Evolutionary conservation across 345 rosid genomes (phyloP).

Genomic region (Hevea brasiliensis): DNA sequence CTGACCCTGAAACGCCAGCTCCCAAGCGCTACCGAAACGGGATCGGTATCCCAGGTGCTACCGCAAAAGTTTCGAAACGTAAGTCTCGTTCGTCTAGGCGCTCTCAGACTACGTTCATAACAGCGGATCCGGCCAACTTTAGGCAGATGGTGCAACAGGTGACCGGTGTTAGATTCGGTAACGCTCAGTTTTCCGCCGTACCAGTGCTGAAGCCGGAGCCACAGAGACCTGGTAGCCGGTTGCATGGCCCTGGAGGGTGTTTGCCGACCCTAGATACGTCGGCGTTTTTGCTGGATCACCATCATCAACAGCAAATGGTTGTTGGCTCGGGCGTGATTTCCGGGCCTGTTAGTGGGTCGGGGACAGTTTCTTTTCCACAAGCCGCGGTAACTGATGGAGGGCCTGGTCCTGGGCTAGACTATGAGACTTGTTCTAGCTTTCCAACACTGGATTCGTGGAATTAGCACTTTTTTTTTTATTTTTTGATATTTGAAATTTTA

Average conservation of each 20-base stretch:
- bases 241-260: slow-evolving; percentile 24
- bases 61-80: slow-evolving; percentile 52
- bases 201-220: slow-evolving; percentile 66
- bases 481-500: no score
- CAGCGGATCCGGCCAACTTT: slow-evolving; percentile 77
- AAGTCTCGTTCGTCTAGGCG: slow-evolving; percentile 58
- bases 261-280: slow-evolving; percentile 80
- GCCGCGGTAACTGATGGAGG: slow-evolving; percentile 8
- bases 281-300: slow-evolving; percentile 53
- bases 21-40: slow-evolving; percentile 30
- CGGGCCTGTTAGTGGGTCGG: neutral
- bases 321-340: slow-evolving; percentile 1
- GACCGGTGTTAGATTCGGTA: slow-evolving; percentile 54
- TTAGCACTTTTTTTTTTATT: no score
- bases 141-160: slow-evolving; percentile 92
- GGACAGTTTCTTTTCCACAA: slow-evolving; percentile 8
- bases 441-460: slow-evolving; percentile 83
- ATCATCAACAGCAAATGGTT: slow-evolving; percentile 35
- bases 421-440: slow-evolving; percentile 41
- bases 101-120: slow-evolving; percentile 68
- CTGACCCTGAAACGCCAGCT: slow-evolving; percentile 38
- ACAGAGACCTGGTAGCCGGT: slow-evolving; percentile 30
- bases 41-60: neutral
- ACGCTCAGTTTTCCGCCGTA: slow-evolving; percentile 20
- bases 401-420: slow-evolving; percentile 31